These are phyloP conservation scores for Herpetomonas samuelpessoai DNA, from an alignment of 208 protist genomes.

Conservation along the genomic window DNA sequence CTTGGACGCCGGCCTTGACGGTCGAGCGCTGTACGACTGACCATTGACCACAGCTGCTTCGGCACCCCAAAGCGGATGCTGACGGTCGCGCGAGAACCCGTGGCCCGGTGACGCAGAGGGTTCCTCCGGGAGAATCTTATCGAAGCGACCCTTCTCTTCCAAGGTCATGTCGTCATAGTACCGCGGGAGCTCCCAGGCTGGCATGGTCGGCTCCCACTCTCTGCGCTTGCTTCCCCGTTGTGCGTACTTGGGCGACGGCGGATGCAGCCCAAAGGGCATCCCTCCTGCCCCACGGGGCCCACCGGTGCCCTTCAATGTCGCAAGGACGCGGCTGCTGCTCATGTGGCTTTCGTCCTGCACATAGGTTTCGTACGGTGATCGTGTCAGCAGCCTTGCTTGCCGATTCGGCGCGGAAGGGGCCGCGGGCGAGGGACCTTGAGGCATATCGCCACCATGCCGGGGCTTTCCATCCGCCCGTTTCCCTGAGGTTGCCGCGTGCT, in stretches of 20 bases:
- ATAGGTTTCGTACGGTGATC: background rate
- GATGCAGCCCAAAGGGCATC: background rate
- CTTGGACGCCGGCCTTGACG: conserved; percentile 36
- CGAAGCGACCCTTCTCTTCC: conserved; percentile 65
- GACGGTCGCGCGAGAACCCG: too few species aligned
- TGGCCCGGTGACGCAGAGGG: too few species aligned
- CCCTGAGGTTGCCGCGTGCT: conserved; percentile 2
- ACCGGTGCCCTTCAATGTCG: background rate
- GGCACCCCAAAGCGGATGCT: too few species aligned
- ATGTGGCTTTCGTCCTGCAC: background rate
- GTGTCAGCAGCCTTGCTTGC: background rate
- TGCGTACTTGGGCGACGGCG: background rate
- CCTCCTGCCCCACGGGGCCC: too few species aligned
- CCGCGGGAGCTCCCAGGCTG: conserved; percentile 34
- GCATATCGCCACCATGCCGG: background rate
- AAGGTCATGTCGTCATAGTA: conserved; percentile 69
- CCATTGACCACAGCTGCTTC: too few species aligned
- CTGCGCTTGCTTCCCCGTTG: conserved; percentile 23
- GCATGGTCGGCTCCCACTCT: conserved; percentile 75
- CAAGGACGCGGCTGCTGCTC: too few species aligned
- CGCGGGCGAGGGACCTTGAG: background rate
- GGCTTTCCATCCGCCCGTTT: too few species aligned
- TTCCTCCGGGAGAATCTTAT: conserved; percentile 37
- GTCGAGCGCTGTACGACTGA: too few species aligned
- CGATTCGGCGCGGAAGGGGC: background rate